Base-by-base conservation (phyloP, 1,284 basidiomycete genomes). In the Termitomyces sp. region DNA sequence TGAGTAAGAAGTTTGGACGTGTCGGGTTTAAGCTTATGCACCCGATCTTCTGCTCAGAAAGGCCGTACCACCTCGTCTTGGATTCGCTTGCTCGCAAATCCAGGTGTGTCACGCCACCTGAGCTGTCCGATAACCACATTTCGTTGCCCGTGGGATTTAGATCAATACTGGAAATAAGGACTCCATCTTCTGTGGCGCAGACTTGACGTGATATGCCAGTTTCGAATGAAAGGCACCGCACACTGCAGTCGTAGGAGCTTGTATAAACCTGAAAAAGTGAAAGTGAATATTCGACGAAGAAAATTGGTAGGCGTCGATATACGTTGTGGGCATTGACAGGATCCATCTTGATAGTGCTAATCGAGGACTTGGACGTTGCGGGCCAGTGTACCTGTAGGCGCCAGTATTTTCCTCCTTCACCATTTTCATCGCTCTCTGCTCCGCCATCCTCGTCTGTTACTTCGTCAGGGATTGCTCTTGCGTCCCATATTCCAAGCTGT, bases 341-440 rank as follows among this genome's bases (percentile, higher is more conserved):
- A 63, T 90, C 83, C 52, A 92, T 75, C 64, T 84, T 89, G 55
- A 92, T 76, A 52, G 74, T 79, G 2, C 88, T 90, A 52, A 92
- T 83, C 1, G 88, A 90, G 0, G 88, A 90, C 62, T 83, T 84
- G 8, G 86, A 75, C 0, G 83, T 85, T 2, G 85, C 85, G 0
- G 89, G 90, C 90, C 90, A 92, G 60, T 92, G 90, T 24, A 78
- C 72, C 65, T 92, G 90, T 52, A 92, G 67, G n/a, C 81, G 79
- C 84, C 86, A 91, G 61, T 85, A 84, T 65, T 80, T 85, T 1
- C 90, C 89, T n/a, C 78, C 77, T 65, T 85, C 82, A 44, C 76
- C 75, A 13, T 71, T 72, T 8, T 66, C 58, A 19, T 68, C 57
- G 7, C 70, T 64, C 8, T 73, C 68, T 15, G 21, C 39, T 45